These are phyloP conservation scores for Silene latifolia DNA, from an alignment of 148 eudicot species.

Conservation along the genomic window DNA sequence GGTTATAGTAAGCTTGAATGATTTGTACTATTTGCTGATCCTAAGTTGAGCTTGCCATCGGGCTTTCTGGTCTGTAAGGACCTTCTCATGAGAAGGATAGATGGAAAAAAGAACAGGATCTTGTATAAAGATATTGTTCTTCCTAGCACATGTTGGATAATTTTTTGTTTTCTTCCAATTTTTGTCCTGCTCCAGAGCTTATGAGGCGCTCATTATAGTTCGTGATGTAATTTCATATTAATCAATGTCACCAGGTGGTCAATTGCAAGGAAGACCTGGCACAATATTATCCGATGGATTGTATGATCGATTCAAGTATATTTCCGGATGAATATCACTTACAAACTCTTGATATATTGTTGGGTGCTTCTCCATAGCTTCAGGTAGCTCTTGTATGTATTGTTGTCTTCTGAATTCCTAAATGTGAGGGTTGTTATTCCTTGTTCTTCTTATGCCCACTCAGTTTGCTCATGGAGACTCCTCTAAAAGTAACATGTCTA, in stretches of 20 bases:
- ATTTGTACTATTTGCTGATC: conserved; percentile 71
- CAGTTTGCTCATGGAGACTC: too few relatives aligned
- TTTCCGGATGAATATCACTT: conserved; percentile 98
- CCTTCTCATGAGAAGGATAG: conserved; percentile 91
- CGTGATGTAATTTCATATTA: conserved; percentile 8
- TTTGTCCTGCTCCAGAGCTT: too few relatives aligned
- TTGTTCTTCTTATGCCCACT: neutral
- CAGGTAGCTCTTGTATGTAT: conserved; percentile 48
- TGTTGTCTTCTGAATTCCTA: neutral
- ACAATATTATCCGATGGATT: conserved; percentile 93
- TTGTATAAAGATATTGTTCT: too few relatives aligned
- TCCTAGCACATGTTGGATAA: too few relatives aligned
- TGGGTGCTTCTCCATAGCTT: conserved; percentile 91
- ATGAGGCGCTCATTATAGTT: too few relatives aligned
- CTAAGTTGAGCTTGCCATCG: conserved; percentile 70
- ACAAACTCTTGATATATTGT: conserved; percentile 87
- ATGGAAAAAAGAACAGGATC: conserved; percentile 83
- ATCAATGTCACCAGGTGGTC: conserved; percentile 63
- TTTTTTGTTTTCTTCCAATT: too few relatives aligned
- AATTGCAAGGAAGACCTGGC: conserved; percentile 98
- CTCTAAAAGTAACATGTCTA: too few relatives aligned
- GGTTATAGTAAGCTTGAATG: conserved; percentile 68
- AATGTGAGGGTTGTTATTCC: neutral
- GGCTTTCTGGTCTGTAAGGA: conserved; percentile 96
- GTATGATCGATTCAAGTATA: conserved; percentile 94